Evolutionary conservation across 2,329 filamentous ascomycete species (phyloP), one percentile per base, ranked within the genome.

Genomic region (Monosporascus sp.): DNA sequence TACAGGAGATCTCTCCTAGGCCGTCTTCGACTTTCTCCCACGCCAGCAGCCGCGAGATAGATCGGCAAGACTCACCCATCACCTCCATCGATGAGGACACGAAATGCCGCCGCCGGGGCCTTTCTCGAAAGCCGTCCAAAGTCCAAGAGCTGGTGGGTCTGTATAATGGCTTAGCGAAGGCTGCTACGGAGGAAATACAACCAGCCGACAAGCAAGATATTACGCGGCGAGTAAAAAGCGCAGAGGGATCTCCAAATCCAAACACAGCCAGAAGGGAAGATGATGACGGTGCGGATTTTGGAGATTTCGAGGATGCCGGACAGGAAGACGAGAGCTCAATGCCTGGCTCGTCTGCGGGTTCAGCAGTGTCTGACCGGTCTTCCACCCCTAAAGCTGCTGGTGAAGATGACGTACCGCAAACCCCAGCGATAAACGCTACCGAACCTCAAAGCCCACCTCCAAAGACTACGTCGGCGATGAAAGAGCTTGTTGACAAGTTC

Each of bases 111-210:
- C 57, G 63, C 20, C 61, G 56, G 3, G 54, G 57, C 1, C 51
- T 54, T 17, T 58, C 57, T 39, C 62, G 67, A 44, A 70, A 74
- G 50, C 58, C 62, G 0, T 76, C 74, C 7, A 80, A 77, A 56
- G 77, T 81, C 2, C 76, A 77, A 51, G 74, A 76, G 48, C 65
- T 81, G 24, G 78, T 80, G 35, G 72, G 72, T 22, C 73, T 77
- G 67, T 80, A 73, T 48, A 77, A 83, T 54, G 75, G 72, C 3
- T 69, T 80, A 20, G 60, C 66, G 24, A 66, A 65, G 53, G 56
- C 63, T 15, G 52, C 50, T 6, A 64, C 56, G 6, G 61, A 68
- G 43, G 69, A 72, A 31, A 62, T 61, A 18, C 53, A 57, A 7
- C 37, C 54, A 5, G 20, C 55, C 4, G 39, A 54, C 22, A 55